phyloP scores from a whole-genome alignment of 192 early-diverging fungal genomes.

The Nowakowskiella sp. region DNA sequence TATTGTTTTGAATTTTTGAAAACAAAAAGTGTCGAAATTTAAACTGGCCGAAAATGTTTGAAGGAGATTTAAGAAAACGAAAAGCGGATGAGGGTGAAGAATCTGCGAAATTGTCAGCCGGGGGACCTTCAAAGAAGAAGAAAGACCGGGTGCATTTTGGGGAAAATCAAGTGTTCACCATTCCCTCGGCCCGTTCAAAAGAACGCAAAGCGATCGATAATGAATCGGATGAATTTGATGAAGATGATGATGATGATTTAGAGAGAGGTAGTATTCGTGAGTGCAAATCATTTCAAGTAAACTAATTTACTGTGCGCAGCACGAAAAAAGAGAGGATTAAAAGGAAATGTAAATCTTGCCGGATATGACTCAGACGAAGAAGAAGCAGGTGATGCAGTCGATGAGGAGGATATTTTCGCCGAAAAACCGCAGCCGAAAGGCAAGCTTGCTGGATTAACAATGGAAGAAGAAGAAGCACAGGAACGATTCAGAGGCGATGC shows the following conservation, averaged over 20 bases:
- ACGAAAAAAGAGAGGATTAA: constrained; percentile 13
- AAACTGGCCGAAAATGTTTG: too few species aligned
- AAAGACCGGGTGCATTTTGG: too few species aligned
- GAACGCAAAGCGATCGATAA: too few species aligned
- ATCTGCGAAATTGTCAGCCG: too few species aligned
- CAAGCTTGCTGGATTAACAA: neutral
- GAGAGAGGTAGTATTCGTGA: constrained; percentile 14
- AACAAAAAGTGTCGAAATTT: too few species aligned
- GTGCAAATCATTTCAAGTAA: neutral
- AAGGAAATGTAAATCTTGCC: constrained; percentile 28
- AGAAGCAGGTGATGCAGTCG: neutral
- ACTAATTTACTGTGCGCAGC: constrained; percentile 1
- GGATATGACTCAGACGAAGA: constrained; percentile 25
- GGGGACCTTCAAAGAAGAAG: too few species aligned
- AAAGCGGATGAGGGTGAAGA: too few species aligned
- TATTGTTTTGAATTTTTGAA: too few species aligned
- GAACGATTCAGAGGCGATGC: neutral
- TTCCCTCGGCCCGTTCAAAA: too few species aligned
- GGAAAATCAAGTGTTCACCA: too few species aligned
- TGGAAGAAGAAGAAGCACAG: constrained; percentile 7
- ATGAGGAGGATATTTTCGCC: constrained; percentile 7
- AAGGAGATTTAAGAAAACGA: too few species aligned
- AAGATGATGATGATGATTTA: constrained; percentile 24
- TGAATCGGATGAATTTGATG: constrained; percentile 12
- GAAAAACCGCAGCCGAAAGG: constrained; percentile 12